Evolutionary conservation across 345 rosid species (phyloP), one percentile per base, ranked within the genome.

Genomic region (Clausena lansium): DNA sequence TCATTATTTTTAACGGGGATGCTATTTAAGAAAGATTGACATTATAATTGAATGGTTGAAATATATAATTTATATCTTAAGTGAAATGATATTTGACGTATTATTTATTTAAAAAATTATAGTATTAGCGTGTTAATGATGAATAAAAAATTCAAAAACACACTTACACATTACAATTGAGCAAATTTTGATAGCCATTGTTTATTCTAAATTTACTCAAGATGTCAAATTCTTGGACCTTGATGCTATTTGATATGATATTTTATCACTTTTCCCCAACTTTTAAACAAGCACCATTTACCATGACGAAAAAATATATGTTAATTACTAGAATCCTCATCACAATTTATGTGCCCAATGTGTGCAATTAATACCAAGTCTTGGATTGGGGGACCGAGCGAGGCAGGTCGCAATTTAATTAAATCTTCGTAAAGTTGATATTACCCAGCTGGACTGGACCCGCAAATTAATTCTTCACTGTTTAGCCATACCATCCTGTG

Each of bases 311-410:
- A 30, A 62, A 11, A 57, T 57, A 24, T 17, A 17, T 33, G 64
- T 30, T n/a, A 73, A 25, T 62, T 39, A 27, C 39, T 74, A n/a
- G 33, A 30, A 60, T 17, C 9, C 66, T n/a, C 32, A 30, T 47
- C 27, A 13, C 15, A 47, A 69, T 60, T 50, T 50, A 65, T 70
- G 45, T 55, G 27, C 30, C 85, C 85, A 74, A 81, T 80, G 89
- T 41, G 27, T 41, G 20, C 75, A 80, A 63, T 84, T 73, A 86
- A 80, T 82, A 82, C 78, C n/a, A 64, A 47, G 84, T 55, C 33
- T 80, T 50, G 83, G 73, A 32, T 65, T 58, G 62, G 24, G 74
- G 25, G 72, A 67, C 6, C 36, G 7, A 63, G 10, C 7, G 35
- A 9, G 55, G 13, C 57, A 54, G 7, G 36, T 74, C 70, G 6